A percentile compares a stretch with the other conserved stretches of the same genome.
Evolutionary conservation across 495 filamentous ascomycete genomes (phyloP).

Genomic region (Penicillium roqueforti): DNA sequence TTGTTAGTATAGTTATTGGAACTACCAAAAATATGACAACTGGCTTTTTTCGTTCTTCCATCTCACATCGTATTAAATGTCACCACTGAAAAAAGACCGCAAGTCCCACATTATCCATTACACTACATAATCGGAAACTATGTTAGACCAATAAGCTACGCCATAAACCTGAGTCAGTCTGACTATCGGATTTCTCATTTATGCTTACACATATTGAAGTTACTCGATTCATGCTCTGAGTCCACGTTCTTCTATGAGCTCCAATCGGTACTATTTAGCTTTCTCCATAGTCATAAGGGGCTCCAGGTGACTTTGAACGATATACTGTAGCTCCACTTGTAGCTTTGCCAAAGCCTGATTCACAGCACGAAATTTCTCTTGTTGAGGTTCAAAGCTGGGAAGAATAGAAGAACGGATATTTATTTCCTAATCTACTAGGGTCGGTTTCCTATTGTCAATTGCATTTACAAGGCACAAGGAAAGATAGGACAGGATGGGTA

Average conservation of each 20-base stretch:
- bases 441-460: too few species aligned
- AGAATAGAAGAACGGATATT: conserved; percentile 21
- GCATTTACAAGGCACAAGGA: too few species aligned
- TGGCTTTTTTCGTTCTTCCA: background rate
- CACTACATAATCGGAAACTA: background rate
- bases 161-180: background rate
- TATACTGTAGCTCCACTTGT: conserved; percentile 15
- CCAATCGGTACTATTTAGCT: conserved; percentile 40
- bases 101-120: background rate
- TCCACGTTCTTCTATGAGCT: conserved; percentile 49
- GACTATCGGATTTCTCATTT: background rate
- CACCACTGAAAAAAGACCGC: background rate
- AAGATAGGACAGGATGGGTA: too few species aligned
- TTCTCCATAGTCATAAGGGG: conserved; percentile 39
- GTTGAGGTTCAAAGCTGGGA: conserved; percentile 10
- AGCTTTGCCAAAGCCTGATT: background rate
- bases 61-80: background rate
- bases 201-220: conserved; percentile 29
- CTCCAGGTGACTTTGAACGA: conserved; percentile 22
- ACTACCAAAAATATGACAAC: background rate
- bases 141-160: background rate
- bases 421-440: too few species aligned
- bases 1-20: too few species aligned
- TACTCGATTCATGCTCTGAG: conserved; percentile 9
- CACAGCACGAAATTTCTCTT: background rate